Conservation (phyloP, 2,329 filamentous ascomycete species). For the Sporothrix globosa region DNA sequence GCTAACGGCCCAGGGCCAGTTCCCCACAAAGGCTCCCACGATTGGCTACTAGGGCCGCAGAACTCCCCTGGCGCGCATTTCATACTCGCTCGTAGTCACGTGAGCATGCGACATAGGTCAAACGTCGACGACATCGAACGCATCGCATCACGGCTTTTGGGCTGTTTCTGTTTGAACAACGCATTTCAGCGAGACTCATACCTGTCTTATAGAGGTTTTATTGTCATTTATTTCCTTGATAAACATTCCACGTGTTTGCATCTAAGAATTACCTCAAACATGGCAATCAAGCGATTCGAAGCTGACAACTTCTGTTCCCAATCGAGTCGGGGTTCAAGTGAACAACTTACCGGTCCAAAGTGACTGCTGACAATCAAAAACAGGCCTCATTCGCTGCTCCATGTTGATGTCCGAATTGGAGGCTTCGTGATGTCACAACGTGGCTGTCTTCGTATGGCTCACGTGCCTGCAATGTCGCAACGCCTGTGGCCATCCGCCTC, state of each 20-base stretch:
- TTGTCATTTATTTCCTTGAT: not conserved
- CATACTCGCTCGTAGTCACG: constrained; percentile 12
- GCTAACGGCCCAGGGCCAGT: constrained; percentile 14
- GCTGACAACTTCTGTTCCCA: not conserved
- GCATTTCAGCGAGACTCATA: not conserved
- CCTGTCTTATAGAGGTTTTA: not conserved
- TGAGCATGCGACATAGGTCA: constrained; percentile 19
- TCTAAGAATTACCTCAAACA: too few species aligned
- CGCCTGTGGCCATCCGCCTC: not conserved
- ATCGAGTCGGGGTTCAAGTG: not conserved
- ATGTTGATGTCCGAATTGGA: too few species aligned
- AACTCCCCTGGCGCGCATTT: constrained; percentile 11
- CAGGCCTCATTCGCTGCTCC: not conserved
- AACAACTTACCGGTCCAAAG: not conserved
- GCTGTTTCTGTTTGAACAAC: too few species aligned
- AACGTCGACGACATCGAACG: not conserved
- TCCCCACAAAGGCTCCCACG: constrained; percentile 25
- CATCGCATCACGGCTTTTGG: not conserved
- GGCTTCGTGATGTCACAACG: not conserved
- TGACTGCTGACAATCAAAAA: not conserved
- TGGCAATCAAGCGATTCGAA: not conserved
- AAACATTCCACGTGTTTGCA: not conserved
- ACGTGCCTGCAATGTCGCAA: constrained; percentile 11
- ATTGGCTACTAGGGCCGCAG: constrained; percentile 28
- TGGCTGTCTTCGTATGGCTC: constrained; percentile 19